Evolutionary conservation across 176 grass and related monocot species (phyloP).

Genomic region (Bothriochloa decipiens): DNA sequence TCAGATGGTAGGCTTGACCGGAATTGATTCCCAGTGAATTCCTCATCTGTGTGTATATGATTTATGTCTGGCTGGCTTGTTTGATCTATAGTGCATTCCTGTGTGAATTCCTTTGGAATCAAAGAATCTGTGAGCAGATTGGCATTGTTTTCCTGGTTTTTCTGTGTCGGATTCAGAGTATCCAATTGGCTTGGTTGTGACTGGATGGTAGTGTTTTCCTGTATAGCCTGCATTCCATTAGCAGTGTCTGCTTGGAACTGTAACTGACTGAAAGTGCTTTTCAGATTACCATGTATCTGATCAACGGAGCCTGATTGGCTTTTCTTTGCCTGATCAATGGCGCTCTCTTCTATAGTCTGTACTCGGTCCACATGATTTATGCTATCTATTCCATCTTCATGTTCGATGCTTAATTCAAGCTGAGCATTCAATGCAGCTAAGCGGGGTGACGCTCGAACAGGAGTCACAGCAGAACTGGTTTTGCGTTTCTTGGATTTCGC

Average conservation of each 20-base stretch:
- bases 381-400: constrained; percentile 1
- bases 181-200: constrained; percentile 34
- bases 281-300: constrained; percentile 20
- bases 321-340: constrained; percentile 4
- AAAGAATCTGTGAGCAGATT: constrained; percentile 23
- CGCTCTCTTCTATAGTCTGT: constrained; percentile 8
- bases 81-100: constrained; percentile 8
- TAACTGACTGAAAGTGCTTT: constrained; percentile 23
- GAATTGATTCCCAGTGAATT: background rate
- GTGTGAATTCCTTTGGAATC: background rate
- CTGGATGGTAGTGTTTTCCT: constrained; percentile 25
- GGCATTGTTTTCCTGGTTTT: constrained; percentile 32
- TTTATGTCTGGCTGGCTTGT: constrained; percentile 16
- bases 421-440: constrained; percentile 50
- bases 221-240: constrained; percentile 19
- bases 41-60: constrained; percentile 22
- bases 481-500: constrained; percentile 45
- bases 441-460: constrained; percentile 42
- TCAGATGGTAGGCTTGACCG: background rate
- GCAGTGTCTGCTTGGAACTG: constrained; percentile 20
- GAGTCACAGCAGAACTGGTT: constrained; percentile 8
- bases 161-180: constrained; percentile 1
- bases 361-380: constrained; percentile 29
- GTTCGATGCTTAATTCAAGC: constrained; percentile 21
- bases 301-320: constrained; percentile 18